Conservation (phyloP, 2,329 filamentous ascomycete species). For the Boeremia lycopersici region DNA sequence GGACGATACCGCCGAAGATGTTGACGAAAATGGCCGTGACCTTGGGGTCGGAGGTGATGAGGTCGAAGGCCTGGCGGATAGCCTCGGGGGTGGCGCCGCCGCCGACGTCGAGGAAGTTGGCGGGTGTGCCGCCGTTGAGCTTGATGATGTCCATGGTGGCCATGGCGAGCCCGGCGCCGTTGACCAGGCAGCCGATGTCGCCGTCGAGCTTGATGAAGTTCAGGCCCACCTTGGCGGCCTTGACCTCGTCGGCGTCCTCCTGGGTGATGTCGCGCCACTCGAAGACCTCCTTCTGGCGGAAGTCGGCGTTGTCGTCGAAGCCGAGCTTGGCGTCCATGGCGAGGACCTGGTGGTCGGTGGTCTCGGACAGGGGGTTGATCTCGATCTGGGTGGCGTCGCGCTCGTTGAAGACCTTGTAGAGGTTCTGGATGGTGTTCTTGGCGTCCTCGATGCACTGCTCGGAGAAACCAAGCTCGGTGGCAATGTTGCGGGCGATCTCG, state of each 20-base stretch:
- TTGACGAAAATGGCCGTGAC: constrained; percentile 99
- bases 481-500: constrained; percentile 88
- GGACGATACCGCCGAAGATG: constrained; percentile 98
- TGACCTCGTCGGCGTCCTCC: constrained; percentile 97
- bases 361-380: constrained; percentile 99
- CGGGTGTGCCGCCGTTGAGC: constrained; percentile 92
- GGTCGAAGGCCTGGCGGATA: constrained; percentile 96
- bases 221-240: constrained; percentile 88
- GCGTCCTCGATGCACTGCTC: constrained; percentile 96
- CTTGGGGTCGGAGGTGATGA: constrained; percentile 98
- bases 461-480: constrained; percentile 92
- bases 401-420: constrained; percentile 98
- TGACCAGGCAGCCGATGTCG: constrained; percentile 98
- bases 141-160: constrained; percentile 99
- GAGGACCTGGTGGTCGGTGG: constrained; percentile 95
- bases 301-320: constrained; percentile 99
- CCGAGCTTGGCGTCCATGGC: constrained; percentile 99
- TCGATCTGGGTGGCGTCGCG: constrained; percentile 99
- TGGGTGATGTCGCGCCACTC: constrained; percentile 91
- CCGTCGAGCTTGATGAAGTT: constrained; percentile 99
- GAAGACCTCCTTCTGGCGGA: constrained; percentile 97
- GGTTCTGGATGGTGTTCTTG: constrained; percentile 95
- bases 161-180: constrained; percentile 98
- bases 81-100: constrained; percentile 95
- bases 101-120: constrained; percentile 99